Conservation (phyloP, 2,329 filamentous ascomycete genomes). For the Clonostachys chloroleuca region DNA sequence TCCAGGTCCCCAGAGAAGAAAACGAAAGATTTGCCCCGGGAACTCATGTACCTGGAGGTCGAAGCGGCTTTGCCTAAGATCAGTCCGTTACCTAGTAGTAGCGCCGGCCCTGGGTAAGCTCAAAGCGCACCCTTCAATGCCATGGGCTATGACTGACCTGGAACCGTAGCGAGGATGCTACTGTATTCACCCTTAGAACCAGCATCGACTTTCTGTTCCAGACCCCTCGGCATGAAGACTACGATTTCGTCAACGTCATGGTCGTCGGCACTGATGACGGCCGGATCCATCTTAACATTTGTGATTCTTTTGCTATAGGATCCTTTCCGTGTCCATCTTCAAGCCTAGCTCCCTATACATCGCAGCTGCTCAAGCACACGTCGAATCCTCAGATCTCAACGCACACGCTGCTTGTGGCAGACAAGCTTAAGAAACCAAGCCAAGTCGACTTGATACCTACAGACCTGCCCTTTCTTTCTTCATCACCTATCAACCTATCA, state of each 20-base stretch:
- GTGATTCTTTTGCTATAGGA: slow-evolving; percentile 80
- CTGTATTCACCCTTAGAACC: slow-evolving; percentile 64
- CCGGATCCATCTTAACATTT: slow-evolving; percentile 72
- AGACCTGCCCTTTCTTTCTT: slow-evolving; percentile 78
- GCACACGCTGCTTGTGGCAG: slow-evolving; percentile 62
- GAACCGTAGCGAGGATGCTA: slow-evolving; percentile 39
- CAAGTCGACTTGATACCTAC: slow-evolving; percentile 62
- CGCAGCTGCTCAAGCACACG: slow-evolving; percentile 52
- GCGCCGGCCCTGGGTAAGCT: slow-evolving; percentile 58
- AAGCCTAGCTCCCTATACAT: slow-evolving; percentile 7
- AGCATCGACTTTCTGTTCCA: slow-evolving; percentile 69
- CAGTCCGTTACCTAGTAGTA: slow-evolving; percentile 59
- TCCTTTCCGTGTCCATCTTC: slow-evolving; percentile 37
- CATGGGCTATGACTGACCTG: not conserved
- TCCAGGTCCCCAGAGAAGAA: too few species aligned
- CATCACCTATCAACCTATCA: slow-evolving; percentile 75
- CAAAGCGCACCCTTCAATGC: not conserved
- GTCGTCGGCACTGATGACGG: slow-evolving; percentile 69
- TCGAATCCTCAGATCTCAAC: slow-evolving; percentile 73
- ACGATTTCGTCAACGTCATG: slow-evolving; percentile 75
- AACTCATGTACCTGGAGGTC: slow-evolving; percentile 71
- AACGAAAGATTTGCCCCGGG: slow-evolving; percentile 50
- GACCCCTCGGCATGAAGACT: slow-evolving; percentile 55
- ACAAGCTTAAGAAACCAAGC: slow-evolving; percentile 21
- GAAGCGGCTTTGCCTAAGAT: slow-evolving; percentile 74